phyloP scores from a whole-genome alignment of 2,329 filamentous ascomycete species.

The Aspergillus sergii region DNA sequence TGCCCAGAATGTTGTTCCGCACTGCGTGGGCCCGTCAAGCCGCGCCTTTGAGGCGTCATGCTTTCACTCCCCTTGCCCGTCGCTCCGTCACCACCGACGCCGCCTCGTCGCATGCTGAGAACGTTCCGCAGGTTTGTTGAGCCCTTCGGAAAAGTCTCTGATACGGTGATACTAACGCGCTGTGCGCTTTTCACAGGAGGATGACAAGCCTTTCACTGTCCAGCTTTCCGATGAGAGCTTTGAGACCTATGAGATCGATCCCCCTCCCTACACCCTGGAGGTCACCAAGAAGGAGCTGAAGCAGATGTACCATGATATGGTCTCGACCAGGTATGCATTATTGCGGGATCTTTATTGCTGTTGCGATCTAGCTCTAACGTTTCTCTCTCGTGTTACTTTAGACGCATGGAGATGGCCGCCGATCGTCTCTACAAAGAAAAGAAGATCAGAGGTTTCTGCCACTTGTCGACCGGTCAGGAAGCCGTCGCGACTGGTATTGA shows the following conservation, averaged over 20 bases:
- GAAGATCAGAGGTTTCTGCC: constrained; percentile 99
- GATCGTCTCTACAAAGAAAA: constrained; percentile 99
- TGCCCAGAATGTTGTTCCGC: constrained; percentile 69
- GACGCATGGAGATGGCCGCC: constrained; percentile 99
- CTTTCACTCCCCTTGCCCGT: constrained; percentile 54
- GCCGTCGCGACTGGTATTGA: constrained; percentile 96
- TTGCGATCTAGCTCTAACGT: neutral
- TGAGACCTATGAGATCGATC: constrained; percentile 98
- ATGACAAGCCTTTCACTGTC: constrained; percentile 90
- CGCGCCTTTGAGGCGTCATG: constrained; percentile 57
- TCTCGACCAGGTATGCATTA: constrained; percentile 75
- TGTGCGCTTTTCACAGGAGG: constrained; percentile 62
- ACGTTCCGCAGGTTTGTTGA: constrained; percentile 66
- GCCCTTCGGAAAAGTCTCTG: constrained; percentile 35
- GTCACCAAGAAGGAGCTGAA: constrained; percentile 98
- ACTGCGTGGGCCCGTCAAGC: constrained; percentile 65
- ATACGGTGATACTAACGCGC: constrained; percentile 23
- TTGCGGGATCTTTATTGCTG: neutral
- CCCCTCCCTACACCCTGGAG: constrained; percentile 86
- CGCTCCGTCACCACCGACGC: constrained; percentile 93
- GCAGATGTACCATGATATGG: constrained; percentile 99
- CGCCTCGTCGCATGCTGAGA: constrained; percentile 85
- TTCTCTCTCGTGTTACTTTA: constrained; percentile 40
- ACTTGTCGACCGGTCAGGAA: constrained; percentile 96
- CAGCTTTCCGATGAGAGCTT: constrained; percentile 97